These are phyloP conservation scores for Scheffersomyces titani DNA, from an alignment of 1,139 yeast genomes.

Conservation along the genomic window DNA sequence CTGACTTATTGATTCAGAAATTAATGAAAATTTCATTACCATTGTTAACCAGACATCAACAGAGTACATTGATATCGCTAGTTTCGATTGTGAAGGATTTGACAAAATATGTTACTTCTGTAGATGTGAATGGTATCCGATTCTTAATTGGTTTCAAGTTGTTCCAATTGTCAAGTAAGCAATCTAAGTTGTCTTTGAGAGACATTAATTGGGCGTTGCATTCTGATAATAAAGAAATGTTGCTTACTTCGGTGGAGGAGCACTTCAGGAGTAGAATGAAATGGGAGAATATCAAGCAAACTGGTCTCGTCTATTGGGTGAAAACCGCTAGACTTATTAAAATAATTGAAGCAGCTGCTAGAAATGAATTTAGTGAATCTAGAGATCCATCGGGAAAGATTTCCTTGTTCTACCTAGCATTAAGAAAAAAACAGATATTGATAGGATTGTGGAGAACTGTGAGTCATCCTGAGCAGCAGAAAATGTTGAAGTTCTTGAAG, in stretches of 20 bases:
- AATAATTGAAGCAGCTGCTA: constrained; percentile 68
- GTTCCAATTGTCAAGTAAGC: constrained; percentile 51
- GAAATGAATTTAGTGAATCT: constrained; percentile 59
- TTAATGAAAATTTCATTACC: constrained; percentile 71
- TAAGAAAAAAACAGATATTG: constrained; percentile 74
- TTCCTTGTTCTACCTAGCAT: constrained; percentile 74
- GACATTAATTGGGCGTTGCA: constrained; percentile 89
- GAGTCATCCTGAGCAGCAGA: constrained; percentile 78
- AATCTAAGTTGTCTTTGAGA: constrained; percentile 61
- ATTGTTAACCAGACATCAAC: constrained; percentile 86
- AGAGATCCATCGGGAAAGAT: constrained; percentile 76
- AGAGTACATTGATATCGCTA: constrained; percentile 73
- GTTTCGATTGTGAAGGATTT: constrained; percentile 64
- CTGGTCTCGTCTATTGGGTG: constrained; percentile 77
- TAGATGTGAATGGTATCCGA: constrained; percentile 74
- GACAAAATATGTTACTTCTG: constrained; percentile 42
- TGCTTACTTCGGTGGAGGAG: constrained; percentile 57
- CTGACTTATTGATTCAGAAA: constrained; percentile 56
- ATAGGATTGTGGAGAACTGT: constrained; percentile 82
- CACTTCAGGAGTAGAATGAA: constrained; percentile 45
- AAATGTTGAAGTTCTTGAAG: constrained; percentile 72
- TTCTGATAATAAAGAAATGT: constrained; percentile 71
- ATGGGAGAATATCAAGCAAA: constrained; percentile 63
- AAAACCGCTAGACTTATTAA: constrained; percentile 47
- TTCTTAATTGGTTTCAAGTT: constrained; percentile 74